Base-by-base conservation (phyloP, 176 grass and related monocot species). In the Ampelocalamus luodianensis region DNA sequence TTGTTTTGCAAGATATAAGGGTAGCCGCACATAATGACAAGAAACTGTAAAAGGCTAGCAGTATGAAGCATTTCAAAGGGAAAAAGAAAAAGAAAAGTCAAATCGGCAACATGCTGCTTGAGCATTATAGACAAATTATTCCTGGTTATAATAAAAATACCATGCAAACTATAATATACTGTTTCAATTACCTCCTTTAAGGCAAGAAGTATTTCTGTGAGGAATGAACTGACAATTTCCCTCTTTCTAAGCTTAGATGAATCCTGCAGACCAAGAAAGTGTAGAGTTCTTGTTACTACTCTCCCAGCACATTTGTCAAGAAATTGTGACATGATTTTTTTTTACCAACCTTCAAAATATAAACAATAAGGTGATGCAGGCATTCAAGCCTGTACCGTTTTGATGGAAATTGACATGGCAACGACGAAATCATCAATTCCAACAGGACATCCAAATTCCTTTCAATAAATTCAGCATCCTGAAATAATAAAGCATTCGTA, bases 371-470 rank as follows among this genome's bases (percentile, higher is more conserved):
- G 81, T 94, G 83, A 86, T 98, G 91, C 22, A 98, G 74, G 76
- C 96, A 94, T 81, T 98, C 91, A 27, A 98, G 96, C 67, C 96
- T 88, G 78, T 93, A 91, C 27, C 91, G 91, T 80, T 98, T 98
- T 9, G 93, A 91, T 44, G 93, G 87, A 82, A 95, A 95, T 65
- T 95, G 88, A 39, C 96, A 98, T 65, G 91, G 87, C 44, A 95
- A 48, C 5, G 96, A 93, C 13, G 46, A 82, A 75, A 89, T 85
- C 93, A 98, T 92, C 86, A 95, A 89, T 42, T 89, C 88, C 40
- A 93, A 87, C 55, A 95, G 24, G 51, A 65, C 84, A 80, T 93
- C 86, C 71, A 95, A 50, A 87, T 90, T 95, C 18, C 62, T 89
- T 81, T 90, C 79, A 80, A 94, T 85, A 81, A 93, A 93, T 49